phyloP scores from a whole-genome alignment of 495 filamentous ascomycete genomes.

The Penicillium ucsense region DNA sequence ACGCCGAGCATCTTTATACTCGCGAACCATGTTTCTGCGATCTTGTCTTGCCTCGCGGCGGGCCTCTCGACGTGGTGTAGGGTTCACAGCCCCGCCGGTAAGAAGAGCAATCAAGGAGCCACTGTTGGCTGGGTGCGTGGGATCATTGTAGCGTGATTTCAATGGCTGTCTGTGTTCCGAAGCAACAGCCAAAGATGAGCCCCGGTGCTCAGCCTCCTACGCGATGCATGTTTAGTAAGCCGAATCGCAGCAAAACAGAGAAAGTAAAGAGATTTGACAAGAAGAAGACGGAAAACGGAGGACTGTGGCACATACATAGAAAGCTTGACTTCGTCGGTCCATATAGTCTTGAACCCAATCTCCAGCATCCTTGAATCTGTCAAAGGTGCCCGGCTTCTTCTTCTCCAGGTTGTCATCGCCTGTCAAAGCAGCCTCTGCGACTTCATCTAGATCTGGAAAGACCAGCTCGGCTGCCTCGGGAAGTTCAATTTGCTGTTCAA shows the following conservation, averaged over 20 bases:
- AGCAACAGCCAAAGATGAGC: constrained; percentile 1
- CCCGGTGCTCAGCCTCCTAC: constrained; percentile 5
- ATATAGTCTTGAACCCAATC: constrained; percentile 8
- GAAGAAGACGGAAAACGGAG: too few species aligned
- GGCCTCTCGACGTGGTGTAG: not conserved
- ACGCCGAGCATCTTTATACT: not conserved
- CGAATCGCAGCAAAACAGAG: too few species aligned
- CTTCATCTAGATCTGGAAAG: constrained; percentile 7
- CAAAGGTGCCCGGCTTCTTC: not conserved
- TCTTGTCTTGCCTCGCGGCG: not conserved
- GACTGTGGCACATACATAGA: not conserved
- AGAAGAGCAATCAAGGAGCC: constrained; percentile 7
- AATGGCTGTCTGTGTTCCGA: not conserved
- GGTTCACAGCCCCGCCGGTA: constrained; percentile 5
- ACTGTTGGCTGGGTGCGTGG: constrained; percentile 9
- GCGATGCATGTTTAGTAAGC: not conserved
- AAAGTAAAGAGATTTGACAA: too few species aligned
- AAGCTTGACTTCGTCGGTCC: constrained; percentile 2
- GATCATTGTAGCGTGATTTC: constrained; percentile 10
- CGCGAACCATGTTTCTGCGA: not conserved
- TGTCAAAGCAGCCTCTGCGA: not conserved
- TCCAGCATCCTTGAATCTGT: constrained; percentile 1
- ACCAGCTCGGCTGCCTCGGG: constrained; percentile 8
- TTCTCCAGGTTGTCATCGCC: not conserved
- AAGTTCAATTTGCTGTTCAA: constrained; percentile 2